Base-by-base conservation (phyloP, 768 basidiomycete species). In the Suillus spraguei region DNA sequence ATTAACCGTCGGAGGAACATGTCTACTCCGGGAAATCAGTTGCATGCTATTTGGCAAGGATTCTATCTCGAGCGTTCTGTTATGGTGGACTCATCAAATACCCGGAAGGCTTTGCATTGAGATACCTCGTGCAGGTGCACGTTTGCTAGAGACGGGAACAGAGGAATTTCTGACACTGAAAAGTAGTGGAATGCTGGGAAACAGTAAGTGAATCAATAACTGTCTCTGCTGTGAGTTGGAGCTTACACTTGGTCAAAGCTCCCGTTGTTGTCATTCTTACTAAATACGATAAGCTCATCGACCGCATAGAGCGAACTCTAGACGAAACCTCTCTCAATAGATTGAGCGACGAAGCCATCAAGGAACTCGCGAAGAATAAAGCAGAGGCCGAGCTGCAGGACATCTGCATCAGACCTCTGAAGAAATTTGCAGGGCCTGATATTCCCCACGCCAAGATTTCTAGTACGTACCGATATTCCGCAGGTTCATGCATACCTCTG, bases 11-110 rank as follows among this genome's bases (percentile, higher is more conserved):
- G 64, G 41, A 62, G 36, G 17, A 16, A 41, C 6, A 39, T 33
- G 46, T 33, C 42, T 24, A 10, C 24, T 20, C 17, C 63, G 49
- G 60, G 53, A 28, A 55, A 68, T 6, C 56, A 56, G 39, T 10
- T 68, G 3, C 67, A 68, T 55, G 67, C 67, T 39, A 46, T 68
- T 24, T 68, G 67, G 67, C 68, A 22, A 7, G 62, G 17, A 5
- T 20, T 54, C 5, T 2, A n/a, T 8, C 9, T 24, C 16, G 10
- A 35, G n/a, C 3, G 24, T 42, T 8, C 10, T 13, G 14, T 42
- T 46, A 53, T 20, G 22, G 4, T 16, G 11, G 7, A 2, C 28
- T 62, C 14, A 66, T 28, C 17, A 24, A 17, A 52, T 3, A 2
- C 11, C 22, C 14, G 36, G 3, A 24, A 63, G 62, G 62, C 9